phyloP scores from a whole-genome alignment of 2,329 filamentous ascomycete species.

The Paramyrothecium roridum region DNA sequence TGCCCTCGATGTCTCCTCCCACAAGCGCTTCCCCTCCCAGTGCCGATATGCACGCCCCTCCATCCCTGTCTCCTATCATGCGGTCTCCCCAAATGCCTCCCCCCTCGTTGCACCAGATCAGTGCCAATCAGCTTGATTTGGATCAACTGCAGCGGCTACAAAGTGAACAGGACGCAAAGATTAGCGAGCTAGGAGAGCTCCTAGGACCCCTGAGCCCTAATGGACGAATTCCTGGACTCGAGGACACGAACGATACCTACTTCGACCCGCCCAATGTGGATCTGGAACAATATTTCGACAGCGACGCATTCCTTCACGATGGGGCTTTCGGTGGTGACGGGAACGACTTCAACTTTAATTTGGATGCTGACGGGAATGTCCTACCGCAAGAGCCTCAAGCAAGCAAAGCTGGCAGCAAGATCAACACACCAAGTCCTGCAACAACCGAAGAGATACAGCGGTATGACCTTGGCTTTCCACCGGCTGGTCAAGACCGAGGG shows the following conservation, averaged over 20 bases:
- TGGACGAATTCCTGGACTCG: conserved; percentile 71
- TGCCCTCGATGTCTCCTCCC: conserved; percentile 13
- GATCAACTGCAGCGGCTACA: conserved; percentile 77
- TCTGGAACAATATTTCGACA: conserved; percentile 49
- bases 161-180: conserved; percentile 71
- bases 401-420: conserved; percentile 14
- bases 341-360: conserved; percentile 49
- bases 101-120: conserved; percentile 60
- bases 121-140: conserved; percentile 69
- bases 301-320: conserved; percentile 34
- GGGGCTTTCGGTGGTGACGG: conserved; percentile 38
- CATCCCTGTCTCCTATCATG: conserved; percentile 49
- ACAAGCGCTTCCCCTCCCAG: conserved; percentile 20
- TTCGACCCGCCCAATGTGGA: conserved; percentile 39
- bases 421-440: conserved; percentile 41
- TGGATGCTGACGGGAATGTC: conserved; percentile 32
- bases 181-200: conserved; percentile 70
- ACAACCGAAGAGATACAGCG: conserved; percentile 49
- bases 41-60: conserved; percentile 18
- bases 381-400: conserved; percentile 1
- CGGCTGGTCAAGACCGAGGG: conserved; percentile 18
- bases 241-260: conserved; percentile 32
- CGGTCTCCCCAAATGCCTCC: conserved; percentile 37
- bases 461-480: conserved; percentile 30
- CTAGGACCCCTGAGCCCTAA: conserved; percentile 79